These are phyloP conservation scores for Kluyveromyces marxianus DNA, from an alignment of 1,139 yeast genomes.

Conservation along the genomic window DNA sequence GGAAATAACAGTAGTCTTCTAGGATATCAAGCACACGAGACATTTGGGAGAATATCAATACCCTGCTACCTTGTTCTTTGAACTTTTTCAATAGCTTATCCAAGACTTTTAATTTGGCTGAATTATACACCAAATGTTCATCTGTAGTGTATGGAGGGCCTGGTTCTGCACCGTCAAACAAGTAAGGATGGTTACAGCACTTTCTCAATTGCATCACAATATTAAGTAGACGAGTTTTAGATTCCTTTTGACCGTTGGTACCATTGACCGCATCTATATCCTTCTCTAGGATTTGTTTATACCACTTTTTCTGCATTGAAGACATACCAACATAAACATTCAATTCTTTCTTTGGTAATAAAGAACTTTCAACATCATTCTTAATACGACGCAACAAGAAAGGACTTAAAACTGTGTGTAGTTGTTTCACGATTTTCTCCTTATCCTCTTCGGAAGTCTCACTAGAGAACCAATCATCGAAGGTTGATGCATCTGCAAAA, in stretches of 20 bases:
- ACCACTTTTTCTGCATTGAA: constrained; percentile 90
- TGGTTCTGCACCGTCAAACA: constrained; percentile 97
- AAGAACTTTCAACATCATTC: constrained; percentile 84
- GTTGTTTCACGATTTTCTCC: constrained; percentile 72
- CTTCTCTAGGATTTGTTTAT: constrained; percentile 77
- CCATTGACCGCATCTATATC: constrained; percentile 97
- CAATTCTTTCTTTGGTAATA: constrained; percentile 83
- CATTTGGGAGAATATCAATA: constrained; percentile 92
- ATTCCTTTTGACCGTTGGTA: constrained; percentile 79
- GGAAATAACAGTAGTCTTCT: constrained; percentile 83
- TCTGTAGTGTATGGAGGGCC: constrained; percentile 98
- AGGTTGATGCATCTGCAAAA: constrained; percentile 81
- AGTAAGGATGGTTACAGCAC: constrained; percentile 94
- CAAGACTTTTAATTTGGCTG: constrained; percentile 84
- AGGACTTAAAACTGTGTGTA: constrained; percentile 80
- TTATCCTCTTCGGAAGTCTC: constrained; percentile 46
- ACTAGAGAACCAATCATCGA: constrained; percentile 80
- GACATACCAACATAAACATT: constrained; percentile 92
- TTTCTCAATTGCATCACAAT: constrained; percentile 95
- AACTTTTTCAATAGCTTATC: constrained; percentile 75
- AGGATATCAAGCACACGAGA: constrained; percentile 82
- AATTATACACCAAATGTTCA: constrained; percentile 79
- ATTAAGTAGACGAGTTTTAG: constrained; percentile 80
- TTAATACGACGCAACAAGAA: constrained; percentile 84
- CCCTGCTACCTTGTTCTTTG: constrained; percentile 77